phyloP scores from a whole-genome alignment of 2,329 filamentous ascomycete species.

The Cadophora gregata region DNA sequence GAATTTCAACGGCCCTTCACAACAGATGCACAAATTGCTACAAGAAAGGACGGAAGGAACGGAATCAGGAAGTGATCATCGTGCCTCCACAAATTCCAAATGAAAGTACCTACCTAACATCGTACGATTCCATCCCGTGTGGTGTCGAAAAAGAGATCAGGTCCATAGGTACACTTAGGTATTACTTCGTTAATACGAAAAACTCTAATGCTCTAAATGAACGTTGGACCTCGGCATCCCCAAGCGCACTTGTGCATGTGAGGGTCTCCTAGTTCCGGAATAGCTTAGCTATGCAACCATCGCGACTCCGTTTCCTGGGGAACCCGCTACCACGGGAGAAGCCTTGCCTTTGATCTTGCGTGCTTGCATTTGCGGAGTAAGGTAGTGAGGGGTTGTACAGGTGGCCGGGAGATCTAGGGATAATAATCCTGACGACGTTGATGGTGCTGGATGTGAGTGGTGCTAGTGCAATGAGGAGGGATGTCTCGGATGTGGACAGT shows the following conservation, averaged over 20 bases:
- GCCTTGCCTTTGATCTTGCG: neutral
- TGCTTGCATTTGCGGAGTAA: neutral
- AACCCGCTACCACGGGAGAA: neutral
- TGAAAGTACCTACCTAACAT: neutral
- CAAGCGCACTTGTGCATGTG: conserved; percentile 3
- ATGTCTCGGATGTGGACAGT: neutral
- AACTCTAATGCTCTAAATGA: neutral
- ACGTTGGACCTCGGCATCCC: conserved; percentile 8
- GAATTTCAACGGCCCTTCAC: neutral
- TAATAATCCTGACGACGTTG: neutral
- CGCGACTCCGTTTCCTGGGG: neutral
- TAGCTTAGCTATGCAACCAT: neutral
- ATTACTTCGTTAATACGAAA: neutral
- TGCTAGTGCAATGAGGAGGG: neutral
- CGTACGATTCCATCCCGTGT: neutral
- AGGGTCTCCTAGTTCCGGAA: neutral
- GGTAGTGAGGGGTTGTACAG: neutral
- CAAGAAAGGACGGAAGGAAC: neutral
- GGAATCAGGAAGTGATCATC: neutral
- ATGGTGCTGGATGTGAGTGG: neutral
- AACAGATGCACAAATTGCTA: neutral
- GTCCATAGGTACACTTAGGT: neutral
- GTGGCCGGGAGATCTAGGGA: neutral
- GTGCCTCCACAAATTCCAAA: neutral
- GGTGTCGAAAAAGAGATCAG: neutral